Evolutionary conservation across 2,329 filamentous ascomycete genomes (phyloP).

Genomic region (Juglanconis sp.): DNA sequence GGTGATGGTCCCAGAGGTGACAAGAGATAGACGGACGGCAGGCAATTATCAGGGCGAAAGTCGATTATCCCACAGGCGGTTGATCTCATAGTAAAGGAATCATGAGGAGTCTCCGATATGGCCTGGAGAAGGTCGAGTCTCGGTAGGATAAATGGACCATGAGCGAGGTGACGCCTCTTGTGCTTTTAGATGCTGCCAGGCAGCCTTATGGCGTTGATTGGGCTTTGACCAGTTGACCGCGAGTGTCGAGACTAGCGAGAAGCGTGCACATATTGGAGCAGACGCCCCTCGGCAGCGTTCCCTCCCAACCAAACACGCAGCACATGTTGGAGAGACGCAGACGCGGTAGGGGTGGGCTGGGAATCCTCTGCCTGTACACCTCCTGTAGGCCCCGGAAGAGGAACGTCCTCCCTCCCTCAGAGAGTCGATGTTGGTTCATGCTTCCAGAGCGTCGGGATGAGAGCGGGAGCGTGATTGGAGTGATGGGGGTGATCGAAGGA

Average conservation of each 20-base stretch:
- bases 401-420: not conserved
- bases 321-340: conserved; percentile 1
- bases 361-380: conserved; percentile 2
- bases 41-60: not conserved
- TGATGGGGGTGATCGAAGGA: too few relatives aligned
- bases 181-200: not conserved
- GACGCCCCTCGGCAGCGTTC: not conserved
- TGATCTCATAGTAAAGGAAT: not conserved
- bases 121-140: not conserved
- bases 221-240: not conserved
- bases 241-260: not conserved
- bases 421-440: not conserved
- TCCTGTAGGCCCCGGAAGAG: conserved; percentile 2
- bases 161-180: not conserved
- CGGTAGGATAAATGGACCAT: not conserved
- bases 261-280: not conserved
- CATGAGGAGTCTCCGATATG: not conserved
- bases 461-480: too few relatives aligned
- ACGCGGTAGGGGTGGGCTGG: conserved; percentile 3
- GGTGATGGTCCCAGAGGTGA: not conserved
- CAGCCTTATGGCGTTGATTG: not conserved
- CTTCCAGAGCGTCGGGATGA: too few relatives aligned
- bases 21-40: not conserved
- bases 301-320: not conserved
- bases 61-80: not conserved